These are phyloP conservation scores for Endocladia muricata DNA, from an alignment of 31 red algal genomes.

Conservation along the genomic window DNA sequence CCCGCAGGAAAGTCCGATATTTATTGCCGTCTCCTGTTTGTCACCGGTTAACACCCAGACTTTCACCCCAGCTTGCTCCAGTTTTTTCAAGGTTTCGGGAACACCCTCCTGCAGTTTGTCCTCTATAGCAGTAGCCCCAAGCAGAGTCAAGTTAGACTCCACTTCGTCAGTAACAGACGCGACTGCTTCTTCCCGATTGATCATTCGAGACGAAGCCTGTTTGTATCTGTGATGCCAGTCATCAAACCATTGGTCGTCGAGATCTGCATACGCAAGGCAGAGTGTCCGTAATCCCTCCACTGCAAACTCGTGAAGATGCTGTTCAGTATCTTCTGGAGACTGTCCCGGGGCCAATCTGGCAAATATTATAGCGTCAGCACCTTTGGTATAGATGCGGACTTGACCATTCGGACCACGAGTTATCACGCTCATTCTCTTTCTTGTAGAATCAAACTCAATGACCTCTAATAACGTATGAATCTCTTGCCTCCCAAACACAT, in stretches of 20 bases:
- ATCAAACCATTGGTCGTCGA: constrained; percentile 60
- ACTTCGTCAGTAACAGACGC: constrained; percentile 72
- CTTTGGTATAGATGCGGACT: constrained; percentile 76
- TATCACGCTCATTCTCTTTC: constrained; percentile 93
- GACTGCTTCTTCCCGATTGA: constrained; percentile 47
- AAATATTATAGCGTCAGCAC: constrained; percentile 90
- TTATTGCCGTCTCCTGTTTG: constrained; percentile 94
- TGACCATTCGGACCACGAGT: constrained; percentile 63
- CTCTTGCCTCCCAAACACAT: constrained; percentile 45
- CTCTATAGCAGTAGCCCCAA: constrained; percentile 84
- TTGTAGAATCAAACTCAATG: constrained; percentile 86
- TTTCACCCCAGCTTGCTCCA: constrained; percentile 74
- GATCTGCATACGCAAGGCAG: constrained; percentile 71
- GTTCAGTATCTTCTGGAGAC: constrained; percentile 21
- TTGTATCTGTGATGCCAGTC: constrained; percentile 66
- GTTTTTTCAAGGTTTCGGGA: constrained; percentile 69
- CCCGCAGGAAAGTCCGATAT: constrained; percentile 90
- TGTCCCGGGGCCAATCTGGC: constrained; percentile 48
- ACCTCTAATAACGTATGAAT: constrained; percentile 59
- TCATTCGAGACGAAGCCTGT: constrained; percentile 35
- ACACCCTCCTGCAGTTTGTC: constrained; percentile 92
- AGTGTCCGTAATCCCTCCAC: constrained; percentile 83
- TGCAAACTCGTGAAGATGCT: constrained; percentile 75
- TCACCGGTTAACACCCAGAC: constrained; percentile 95
- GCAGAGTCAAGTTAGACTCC: constrained; percentile 61